Evolutionary conservation across 352 stramenopile genomes (phyloP).

Genomic region (Globisporangium okanoganense): DNA sequence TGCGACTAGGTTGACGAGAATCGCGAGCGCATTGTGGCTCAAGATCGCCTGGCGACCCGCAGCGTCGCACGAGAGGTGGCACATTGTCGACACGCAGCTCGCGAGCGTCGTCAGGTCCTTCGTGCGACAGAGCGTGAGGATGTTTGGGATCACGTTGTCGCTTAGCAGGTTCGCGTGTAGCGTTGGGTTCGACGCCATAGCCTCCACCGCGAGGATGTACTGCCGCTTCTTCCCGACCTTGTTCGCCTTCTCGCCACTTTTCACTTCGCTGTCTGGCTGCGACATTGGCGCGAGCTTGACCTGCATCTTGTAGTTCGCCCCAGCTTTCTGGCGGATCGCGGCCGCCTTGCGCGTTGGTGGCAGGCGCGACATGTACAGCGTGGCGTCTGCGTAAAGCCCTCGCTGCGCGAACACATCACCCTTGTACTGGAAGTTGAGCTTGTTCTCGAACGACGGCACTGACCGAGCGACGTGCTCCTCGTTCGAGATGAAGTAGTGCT

Average conservation of each 20-base stretch:
- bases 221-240: slow-evolving; percentile 54
- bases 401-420: slow-evolving; percentile 74
- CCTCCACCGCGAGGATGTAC: slow-evolving; percentile 55
- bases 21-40: slow-evolving; percentile 39
- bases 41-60: slow-evolving; percentile 50
- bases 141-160: slow-evolving; percentile 60
- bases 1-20: slow-evolving; percentile 31
- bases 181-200: slow-evolving; percentile 56
- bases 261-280: slow-evolving; percentile 13
- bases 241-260: slow-evolving; percentile 18
- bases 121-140: slow-evolving; percentile 55
- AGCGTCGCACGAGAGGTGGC: slow-evolving; percentile 42
- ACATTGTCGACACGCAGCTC: slow-evolving; percentile 56
- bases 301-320: slow-evolving; percentile 35
- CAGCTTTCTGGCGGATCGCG: slow-evolving; percentile 24
- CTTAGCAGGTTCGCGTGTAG: slow-evolving; percentile 45
- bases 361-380: slow-evolving; percentile 71
- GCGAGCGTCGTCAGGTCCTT: slow-evolving; percentile 50
- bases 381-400: slow-evolving; percentile 59
- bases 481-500: slow-evolving; percentile 26
- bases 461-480: slow-evolving; percentile 7
- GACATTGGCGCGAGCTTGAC: slow-evolving; percentile 51
- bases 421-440: slow-evolving; percentile 60
- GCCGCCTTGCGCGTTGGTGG: slow-evolving; percentile 42
- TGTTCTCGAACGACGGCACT: slow-evolving; percentile 27